phyloP scores from a whole-genome alignment of 192 early-diverging fungal genomes.

The Dimargaris cristalligena region DNA sequence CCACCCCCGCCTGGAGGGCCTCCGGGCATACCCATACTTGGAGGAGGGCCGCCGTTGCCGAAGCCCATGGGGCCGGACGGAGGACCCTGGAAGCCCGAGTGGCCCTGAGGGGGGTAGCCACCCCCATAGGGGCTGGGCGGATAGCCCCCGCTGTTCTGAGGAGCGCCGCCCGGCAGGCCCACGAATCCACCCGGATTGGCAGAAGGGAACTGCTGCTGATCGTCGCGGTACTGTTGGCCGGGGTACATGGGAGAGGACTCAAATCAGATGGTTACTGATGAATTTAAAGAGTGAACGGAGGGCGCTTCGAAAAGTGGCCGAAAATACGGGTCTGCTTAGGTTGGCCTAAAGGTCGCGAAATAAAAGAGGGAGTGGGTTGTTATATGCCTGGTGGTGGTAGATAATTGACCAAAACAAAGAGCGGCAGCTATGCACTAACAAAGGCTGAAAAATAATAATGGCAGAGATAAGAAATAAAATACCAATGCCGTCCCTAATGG shows the following conservation, averaged over 20 bases:
- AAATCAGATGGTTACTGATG: neutral
- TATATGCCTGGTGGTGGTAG: too few relatives aligned
- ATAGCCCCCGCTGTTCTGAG: neutral
- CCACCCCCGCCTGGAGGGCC: neutral
- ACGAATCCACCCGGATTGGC: too few relatives aligned
- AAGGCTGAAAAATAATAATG: too few relatives aligned
- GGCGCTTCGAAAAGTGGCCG: too few relatives aligned
- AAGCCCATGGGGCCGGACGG: too few relatives aligned
- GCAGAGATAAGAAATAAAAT: neutral
- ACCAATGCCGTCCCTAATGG: neutral
- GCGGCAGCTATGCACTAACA: too few relatives aligned
- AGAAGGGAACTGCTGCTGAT: constrained; percentile 13
- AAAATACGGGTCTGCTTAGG: too few relatives aligned
- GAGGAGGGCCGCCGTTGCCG: neutral
- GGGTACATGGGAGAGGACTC: constrained; percentile 17
- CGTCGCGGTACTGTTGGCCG: constrained; percentile 16
- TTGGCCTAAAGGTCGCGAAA: too few relatives aligned
- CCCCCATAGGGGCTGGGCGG: constrained; percentile 5
- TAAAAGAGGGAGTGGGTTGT: too few relatives aligned
- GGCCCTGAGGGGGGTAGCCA: neutral
- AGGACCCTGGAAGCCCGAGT: too few relatives aligned
- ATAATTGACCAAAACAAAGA: neutral
- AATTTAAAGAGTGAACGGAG: neutral
- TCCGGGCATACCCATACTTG: neutral
- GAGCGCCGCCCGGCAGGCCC: too few relatives aligned